Conservation (phyloP, 2,329 filamentous ascomycete genomes). For the Stagonosporopsis tanaceti region DNA sequence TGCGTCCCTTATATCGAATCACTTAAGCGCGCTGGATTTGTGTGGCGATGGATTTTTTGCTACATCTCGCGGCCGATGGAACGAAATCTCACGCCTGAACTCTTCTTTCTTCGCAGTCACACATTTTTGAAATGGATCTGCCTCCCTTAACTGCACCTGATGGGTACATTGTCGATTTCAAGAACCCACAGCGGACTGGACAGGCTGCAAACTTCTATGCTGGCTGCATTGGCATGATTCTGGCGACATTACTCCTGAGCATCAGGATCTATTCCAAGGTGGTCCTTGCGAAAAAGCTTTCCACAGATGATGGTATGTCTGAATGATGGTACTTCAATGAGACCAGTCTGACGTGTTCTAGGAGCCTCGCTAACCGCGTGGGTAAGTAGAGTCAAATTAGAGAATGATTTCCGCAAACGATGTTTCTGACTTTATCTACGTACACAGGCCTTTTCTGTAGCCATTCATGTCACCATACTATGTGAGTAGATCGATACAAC, state of each 20-base stretch:
- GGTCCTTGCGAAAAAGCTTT: conserved; percentile 27
- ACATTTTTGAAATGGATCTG: conserved; percentile 20
- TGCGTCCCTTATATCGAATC: neutral
- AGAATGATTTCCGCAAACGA: neutral
- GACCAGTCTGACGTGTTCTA: neutral
- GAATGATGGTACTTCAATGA: too few species aligned
- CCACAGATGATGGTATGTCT: conserved; percentile 39
- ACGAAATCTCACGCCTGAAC: neutral
- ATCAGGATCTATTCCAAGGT: conserved; percentile 39
- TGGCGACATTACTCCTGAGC: conserved; percentile 31
- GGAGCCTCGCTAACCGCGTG: conserved; percentile 23
- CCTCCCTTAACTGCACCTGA: conserved; percentile 32
- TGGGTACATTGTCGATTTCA: conserved; percentile 39
- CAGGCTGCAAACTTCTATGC: conserved; percentile 30
- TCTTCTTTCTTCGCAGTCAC: conserved; percentile 1
- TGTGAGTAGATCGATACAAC: conserved; percentile 1
- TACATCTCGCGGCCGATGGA: neutral
- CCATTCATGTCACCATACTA: conserved; percentile 19
- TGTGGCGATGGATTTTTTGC: neutral
- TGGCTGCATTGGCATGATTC: conserved; percentile 29
- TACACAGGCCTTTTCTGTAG: conserved; percentile 17
- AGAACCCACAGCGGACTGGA: conserved; percentile 28
- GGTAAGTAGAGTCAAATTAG: conserved; percentile 6
- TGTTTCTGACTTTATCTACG: neutral
- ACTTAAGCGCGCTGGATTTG: neutral